phyloP scores from a whole-genome alignment of 305 asterid species.

The Rubia occidens region DNA sequence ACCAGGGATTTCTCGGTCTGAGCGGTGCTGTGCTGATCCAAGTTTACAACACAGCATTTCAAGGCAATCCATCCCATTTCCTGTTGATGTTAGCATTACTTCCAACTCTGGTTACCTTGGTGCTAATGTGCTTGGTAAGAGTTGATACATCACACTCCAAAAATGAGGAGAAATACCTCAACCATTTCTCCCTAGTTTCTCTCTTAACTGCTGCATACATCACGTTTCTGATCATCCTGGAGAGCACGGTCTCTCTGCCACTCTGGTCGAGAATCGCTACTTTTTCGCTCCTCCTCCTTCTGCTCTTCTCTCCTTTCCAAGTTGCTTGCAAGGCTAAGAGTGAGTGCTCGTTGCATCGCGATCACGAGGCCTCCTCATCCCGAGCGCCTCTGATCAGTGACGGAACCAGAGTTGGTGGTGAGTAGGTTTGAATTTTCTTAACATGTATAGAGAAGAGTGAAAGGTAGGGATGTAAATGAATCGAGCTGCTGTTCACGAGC shows the following conservation, averaged over 20 bases:
- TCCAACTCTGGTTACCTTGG: conserved; percentile 48
- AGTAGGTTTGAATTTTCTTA: not conserved
- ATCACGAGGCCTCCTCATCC: conserved; percentile 18
- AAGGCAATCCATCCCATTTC: conserved; percentile 58
- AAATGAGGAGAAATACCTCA: conserved; percentile 36
- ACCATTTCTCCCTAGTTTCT: conserved; percentile 51
- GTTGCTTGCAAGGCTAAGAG: conserved; percentile 38
- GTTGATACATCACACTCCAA: conserved; percentile 27
- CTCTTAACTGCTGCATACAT: conserved; percentile 32
- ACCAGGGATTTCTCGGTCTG: conserved; percentile 86
- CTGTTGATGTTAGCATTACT: conserved; percentile 61
- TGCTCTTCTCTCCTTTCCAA: conserved; percentile 51
- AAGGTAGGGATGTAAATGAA: too few species aligned
- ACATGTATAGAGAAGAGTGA: not conserved
- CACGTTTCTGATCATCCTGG: conserved; percentile 47
- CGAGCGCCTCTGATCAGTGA: conserved; percentile 30
- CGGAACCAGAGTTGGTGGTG: not conserved
- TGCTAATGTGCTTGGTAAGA: conserved; percentile 63
- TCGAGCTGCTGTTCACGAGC: too few species aligned
- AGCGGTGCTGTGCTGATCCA: conserved; percentile 88
- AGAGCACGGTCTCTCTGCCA: conserved; percentile 34
- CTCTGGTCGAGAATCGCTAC: conserved; percentile 33
- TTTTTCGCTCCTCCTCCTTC: conserved; percentile 39
- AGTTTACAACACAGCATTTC: conserved; percentile 53
- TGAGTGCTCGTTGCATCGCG: conserved; percentile 11